Base-by-base conservation (phyloP, 2,329 filamentous ascomycete genomes). In the Mycocentrospora acerina region DNA sequence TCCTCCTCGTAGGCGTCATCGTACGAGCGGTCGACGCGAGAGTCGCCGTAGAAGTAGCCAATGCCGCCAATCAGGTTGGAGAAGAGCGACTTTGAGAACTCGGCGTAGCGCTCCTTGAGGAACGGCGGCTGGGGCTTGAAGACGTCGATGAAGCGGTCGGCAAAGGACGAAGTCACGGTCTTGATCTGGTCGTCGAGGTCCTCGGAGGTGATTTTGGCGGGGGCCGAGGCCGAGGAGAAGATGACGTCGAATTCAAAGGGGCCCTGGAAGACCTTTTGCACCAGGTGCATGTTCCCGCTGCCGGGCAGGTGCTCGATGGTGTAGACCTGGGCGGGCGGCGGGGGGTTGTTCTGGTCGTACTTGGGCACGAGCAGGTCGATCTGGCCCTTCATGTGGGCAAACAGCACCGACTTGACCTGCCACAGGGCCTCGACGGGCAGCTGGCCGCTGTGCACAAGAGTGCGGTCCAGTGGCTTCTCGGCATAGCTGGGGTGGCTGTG, bases 1-100 rank as follows among this genome's bases (percentile, higher is more conserved):
- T 94, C 89, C 70, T 98, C 93, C 9, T 95, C 89, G 53, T 97
- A 97, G 58, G 95, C 91, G 8, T 85, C 74, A n/a, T 89, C 88
- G 59, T 91, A 88, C 1, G 90, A 95, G 25, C 90, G 85, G 63
- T 98, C 93, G 35, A 95, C 87, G 15, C 96, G 71, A 24, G 89
- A 85, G 41, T 93, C 79, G 27, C 93, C 93, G 59, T 94, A 80
- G 72, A 98, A 98, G 70, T 95, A 97, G 7, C 93, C 93, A 55
- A 97, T 88, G 31, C 93, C 93, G 39, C 93, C 93, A 24, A 95
- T 77, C 24, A 98, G 74, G 65, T 97, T 98, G 2, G 91, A 96
- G 54, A 98, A 87, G 76, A 98, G 86, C 48, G 85, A 90, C 65
- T 88, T 87, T 48, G 85, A 88, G 65, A 97, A 96, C 40, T 77